A percentile compares a stretch with the other conserved stretches of the same genome.
Evolutionary conservation across 345 rosid species (phyloP).

Genomic region (Salix dunnii): DNA sequence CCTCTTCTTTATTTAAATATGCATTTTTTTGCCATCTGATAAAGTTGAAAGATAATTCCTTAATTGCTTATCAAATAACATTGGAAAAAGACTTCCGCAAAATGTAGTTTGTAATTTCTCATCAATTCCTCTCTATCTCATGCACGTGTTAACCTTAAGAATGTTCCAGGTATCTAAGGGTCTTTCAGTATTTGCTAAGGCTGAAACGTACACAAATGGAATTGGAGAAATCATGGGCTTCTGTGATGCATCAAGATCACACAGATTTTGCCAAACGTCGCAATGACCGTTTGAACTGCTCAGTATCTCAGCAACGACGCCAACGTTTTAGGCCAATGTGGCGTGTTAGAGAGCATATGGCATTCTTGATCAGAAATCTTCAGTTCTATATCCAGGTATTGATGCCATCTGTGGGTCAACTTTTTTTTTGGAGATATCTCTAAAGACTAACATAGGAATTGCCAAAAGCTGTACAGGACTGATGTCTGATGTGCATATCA

Average conservation of each 20-base stretch:
- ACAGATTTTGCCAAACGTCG: constrained; percentile 65
- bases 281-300: constrained; percentile 46
- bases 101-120: neutral
- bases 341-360: constrained; percentile 98
- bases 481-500: neutral
- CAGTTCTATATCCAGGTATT: constrained; percentile 94
- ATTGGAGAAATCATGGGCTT: constrained; percentile 97
- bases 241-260: constrained; percentile 96
- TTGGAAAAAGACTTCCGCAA: no score
- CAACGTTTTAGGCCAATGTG: constrained; percentile 87
- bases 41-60: neutral
- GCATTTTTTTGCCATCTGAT: neutral
- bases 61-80: neutral
- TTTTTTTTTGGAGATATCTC: neutral
- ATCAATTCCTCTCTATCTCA: neutral
- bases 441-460: constrained; percentile 1
- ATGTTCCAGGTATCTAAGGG: constrained; percentile 65
- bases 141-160: constrained; percentile 8
- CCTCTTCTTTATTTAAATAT: neutral
- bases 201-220: constrained; percentile 95
- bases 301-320: constrained; percentile 64
- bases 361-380: constrained; percentile 89
- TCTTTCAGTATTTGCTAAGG: constrained; percentile 85
- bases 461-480: neutral
- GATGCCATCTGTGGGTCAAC: constrained; percentile 2